Evolutionary conservation across 2,329 filamentous ascomycete genomes (phyloP).

Genomic region (Trichoderma sp.): DNA sequence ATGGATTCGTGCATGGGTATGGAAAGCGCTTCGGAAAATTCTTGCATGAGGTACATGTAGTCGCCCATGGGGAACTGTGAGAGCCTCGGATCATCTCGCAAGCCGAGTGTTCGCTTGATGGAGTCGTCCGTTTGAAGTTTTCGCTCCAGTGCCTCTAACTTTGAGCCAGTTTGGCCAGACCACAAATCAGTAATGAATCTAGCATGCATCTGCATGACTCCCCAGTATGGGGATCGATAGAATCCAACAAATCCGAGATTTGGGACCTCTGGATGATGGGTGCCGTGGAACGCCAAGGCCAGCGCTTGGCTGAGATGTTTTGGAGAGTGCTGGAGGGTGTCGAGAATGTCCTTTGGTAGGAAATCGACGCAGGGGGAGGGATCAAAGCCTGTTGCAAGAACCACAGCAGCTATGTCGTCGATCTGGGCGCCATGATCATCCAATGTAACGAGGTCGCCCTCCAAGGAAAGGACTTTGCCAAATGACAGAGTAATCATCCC

Average conservation of each 20-base stretch:
- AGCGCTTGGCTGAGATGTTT: slow-evolving; percentile 56
- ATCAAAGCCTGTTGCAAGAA: slow-evolving; percentile 75
- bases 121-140: slow-evolving; percentile 46
- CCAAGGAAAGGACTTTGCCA: slow-evolving; percentile 43
- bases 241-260: slow-evolving; percentile 77
- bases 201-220: slow-evolving; percentile 83
- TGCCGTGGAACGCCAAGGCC: slow-evolving; percentile 65
- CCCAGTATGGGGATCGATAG: slow-evolving; percentile 83
- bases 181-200: slow-evolving; percentile 63
- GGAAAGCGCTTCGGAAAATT: slow-evolving; percentile 59
- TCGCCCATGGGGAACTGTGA: slow-evolving; percentile 83
- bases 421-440: slow-evolving; percentile 36
- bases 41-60: slow-evolving; percentile 72
- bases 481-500: slow-evolving; percentile 53
- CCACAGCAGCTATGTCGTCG: slow-evolving; percentile 60
- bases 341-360: slow-evolving; percentile 55
- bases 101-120: slow-evolving; percentile 44
- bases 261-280: slow-evolving; percentile 57
- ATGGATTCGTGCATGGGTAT: slow-evolving; percentile 43
- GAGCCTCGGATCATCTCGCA: slow-evolving; percentile 51
- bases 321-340: slow-evolving; percentile 56
- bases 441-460: slow-evolving; percentile 36
- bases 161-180: slow-evolving; percentile 34
- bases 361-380: slow-evolving; percentile 62
- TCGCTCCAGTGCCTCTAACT: slow-evolving; percentile 31